These are phyloP conservation scores for Ilyonectria destructans DNA, from an alignment of 2,329 filamentous ascomycete species.

Conservation along the genomic window DNA sequence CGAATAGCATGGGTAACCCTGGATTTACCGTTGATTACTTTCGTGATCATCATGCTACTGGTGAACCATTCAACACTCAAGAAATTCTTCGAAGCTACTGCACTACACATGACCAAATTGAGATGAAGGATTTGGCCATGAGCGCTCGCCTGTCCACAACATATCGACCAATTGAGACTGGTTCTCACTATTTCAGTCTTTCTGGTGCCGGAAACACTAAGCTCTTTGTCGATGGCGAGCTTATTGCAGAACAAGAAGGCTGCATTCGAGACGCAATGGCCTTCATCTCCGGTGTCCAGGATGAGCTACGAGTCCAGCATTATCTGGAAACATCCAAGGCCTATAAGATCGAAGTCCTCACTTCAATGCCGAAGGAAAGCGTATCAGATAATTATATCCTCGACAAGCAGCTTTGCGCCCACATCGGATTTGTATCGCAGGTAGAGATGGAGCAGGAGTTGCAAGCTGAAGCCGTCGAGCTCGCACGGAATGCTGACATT, in stretches of 20 bases:
- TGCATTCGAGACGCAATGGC: constrained; percentile 19
- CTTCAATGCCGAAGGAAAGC: neutral
- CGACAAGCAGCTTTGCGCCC: constrained; percentile 14
- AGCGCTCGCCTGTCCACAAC: neutral
- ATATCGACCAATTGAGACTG: constrained; percentile 6
- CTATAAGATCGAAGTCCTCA: constrained; percentile 8
- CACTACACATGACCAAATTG: neutral
- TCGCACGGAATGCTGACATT: constrained; percentile 71
- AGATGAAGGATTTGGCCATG: too few relatives aligned
- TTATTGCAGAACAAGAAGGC: constrained; percentile 2
- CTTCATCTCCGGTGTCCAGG: constrained; percentile 8
- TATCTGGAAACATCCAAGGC: constrained; percentile 5
- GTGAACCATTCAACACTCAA: too few relatives aligned
- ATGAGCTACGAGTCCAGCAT: constrained; percentile 10
- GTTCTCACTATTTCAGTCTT: constrained; percentile 22
- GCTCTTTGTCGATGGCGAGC: constrained; percentile 10
- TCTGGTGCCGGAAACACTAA: constrained; percentile 21
- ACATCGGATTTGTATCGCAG: constrained; percentile 45
- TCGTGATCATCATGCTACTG: too few relatives aligned
- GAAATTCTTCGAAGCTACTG: too few relatives aligned
- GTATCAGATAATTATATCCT: constrained; percentile 12
- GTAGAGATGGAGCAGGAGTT: constrained; percentile 50
- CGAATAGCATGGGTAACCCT: too few relatives aligned
- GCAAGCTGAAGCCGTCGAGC: constrained; percentile 64
- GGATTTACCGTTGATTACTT: too few relatives aligned